Conservation (phyloP, 2,329 filamentous ascomycete genomes). For the Apiospora phragmitis region DNA sequence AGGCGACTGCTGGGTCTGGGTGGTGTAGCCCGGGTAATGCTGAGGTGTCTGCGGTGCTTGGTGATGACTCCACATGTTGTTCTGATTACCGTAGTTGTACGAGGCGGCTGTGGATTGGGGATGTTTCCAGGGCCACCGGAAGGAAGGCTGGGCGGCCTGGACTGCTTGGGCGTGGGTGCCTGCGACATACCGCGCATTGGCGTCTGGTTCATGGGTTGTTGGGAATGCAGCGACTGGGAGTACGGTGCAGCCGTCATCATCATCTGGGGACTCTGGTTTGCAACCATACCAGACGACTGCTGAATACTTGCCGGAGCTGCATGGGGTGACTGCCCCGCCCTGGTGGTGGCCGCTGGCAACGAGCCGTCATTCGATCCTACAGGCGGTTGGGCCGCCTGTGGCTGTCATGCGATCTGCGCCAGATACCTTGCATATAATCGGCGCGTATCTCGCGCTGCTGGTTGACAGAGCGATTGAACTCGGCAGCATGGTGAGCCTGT, state of each 20-base stretch:
- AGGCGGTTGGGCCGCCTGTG: slow-evolving; percentile 49
- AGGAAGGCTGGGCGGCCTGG: slow-evolving; percentile 62
- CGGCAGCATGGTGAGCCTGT: slow-evolving; percentile 84
- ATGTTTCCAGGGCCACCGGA: slow-evolving; percentile 54
- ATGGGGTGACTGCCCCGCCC: slow-evolving; percentile 60
- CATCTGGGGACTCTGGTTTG: slow-evolving; percentile 64
- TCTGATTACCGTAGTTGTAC: slow-evolving; percentile 57
- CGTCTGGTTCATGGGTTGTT: slow-evolving; percentile 71
- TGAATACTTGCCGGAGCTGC: slow-evolving; percentile 38
- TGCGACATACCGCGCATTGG: slow-evolving; percentile 70
- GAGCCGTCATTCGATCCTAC: slow-evolving; percentile 41
- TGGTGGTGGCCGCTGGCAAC: slow-evolving; percentile 48
- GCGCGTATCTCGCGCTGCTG: slow-evolving; percentile 76
- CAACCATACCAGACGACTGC: slow-evolving; percentile 57
- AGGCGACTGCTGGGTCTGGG: slow-evolving; percentile 49
- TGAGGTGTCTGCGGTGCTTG: slow-evolving; percentile 61
- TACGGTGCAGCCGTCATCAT: slow-evolving; percentile 69
- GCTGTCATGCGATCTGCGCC: slow-evolving; percentile 82
- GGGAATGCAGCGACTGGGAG: slow-evolving; percentile 69
- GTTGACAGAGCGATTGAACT: slow-evolving; percentile 85
- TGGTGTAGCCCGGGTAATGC: slow-evolving; percentile 54
- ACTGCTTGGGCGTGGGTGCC: slow-evolving; percentile 62
- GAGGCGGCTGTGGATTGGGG: slow-evolving; percentile 53
- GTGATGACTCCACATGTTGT: slow-evolving; percentile 58
- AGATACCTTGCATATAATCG: slow-evolving; percentile 79